phyloP scores from a whole-genome alignment of 257 asterid genomes.

The Capsicum rhomboideum region DNA sequence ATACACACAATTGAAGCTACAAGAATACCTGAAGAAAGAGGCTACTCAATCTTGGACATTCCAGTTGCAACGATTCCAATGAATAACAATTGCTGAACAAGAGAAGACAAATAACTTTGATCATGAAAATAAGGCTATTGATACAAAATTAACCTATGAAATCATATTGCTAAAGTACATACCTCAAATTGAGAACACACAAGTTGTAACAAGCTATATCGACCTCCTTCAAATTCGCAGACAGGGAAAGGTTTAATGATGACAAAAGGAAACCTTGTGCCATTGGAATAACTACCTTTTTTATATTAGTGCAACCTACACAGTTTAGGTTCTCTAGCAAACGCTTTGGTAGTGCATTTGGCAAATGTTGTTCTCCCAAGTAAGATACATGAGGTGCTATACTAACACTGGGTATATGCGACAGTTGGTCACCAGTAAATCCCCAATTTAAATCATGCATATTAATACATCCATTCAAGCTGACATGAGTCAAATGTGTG shows the following conservation, averaged over 20 bases:
- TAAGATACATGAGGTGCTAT: slow-evolving; percentile 15
- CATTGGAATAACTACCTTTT: slow-evolving; percentile 74
- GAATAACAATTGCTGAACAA: slow-evolving; percentile 76
- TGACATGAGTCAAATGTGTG: slow-evolving; percentile 77
- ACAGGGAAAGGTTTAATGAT: slow-evolving; percentile 76
- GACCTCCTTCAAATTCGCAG: slow-evolving; percentile 86
- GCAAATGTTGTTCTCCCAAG: slow-evolving; percentile 11
- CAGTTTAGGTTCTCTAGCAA: slow-evolving; percentile 81
- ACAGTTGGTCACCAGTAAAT: slow-evolving; percentile 16
- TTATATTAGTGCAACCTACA: slow-evolving; percentile 90
- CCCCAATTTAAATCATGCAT: slow-evolving; percentile 98
- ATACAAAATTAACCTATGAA: not conserved
- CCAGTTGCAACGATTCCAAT: slow-evolving; percentile 78
- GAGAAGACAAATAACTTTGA: slow-evolving; percentile 3
- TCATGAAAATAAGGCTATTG: not conserved
- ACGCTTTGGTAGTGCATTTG: slow-evolving; percentile 34
- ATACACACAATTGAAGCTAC: no score
- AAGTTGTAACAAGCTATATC: slow-evolving; percentile 77
- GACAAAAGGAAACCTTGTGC: slow-evolving; percentile 75
- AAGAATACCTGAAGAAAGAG: slow-evolving; percentile 89
- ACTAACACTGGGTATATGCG: slow-evolving; percentile 18
- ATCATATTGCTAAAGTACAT: slow-evolving; percentile 7
- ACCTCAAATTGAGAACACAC: slow-evolving; percentile 88
- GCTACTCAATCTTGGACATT: slow-evolving; percentile 82
- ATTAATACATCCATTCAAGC: slow-evolving; percentile 85